Base-by-base conservation (phyloP, 768 basidiomycete genomes). In the Hysterangium stoloniferum region DNA sequence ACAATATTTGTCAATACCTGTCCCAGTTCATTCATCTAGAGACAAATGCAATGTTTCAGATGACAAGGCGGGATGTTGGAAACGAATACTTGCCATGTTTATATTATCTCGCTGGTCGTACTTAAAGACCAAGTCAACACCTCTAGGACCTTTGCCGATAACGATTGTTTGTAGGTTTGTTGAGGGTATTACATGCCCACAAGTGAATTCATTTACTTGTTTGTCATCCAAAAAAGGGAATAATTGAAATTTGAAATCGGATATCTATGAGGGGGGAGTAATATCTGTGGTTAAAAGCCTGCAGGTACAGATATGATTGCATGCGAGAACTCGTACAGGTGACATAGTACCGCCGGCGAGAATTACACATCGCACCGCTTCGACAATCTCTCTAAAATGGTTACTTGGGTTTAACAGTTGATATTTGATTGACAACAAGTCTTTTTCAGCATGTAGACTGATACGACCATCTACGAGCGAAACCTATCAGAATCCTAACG, bases 261-360 rank as follows among this genome's bases (percentile, higher is more conserved):
- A 80, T 44, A 95, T 86, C 93, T 96, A 25, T 9, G 29, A 17
- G 13, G 44, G n/a, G 36, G 41, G 20, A 19, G 36, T 55, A 35
- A 58, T 19, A 44, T 24, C 22, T 2, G 17, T 34, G 19, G 25
- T 49, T 42, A 50, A 20, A 48, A 25, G 15, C 45, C n/a, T 50
- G 6, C 22, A 33, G 6, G 48, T 12, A 15, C 2, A 28, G 32
- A 52, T 27, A 47, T 41, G 33, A 37, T 25, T n/a, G 15, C 17
- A 17, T 1, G n/a, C n/a, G n/a, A n/a, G n/a, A 0, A 13, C 9
- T 68, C 73, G 46, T 48, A 96, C 91, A n/a, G 95, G 95, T 6
- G 92, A 91, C 96, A 99, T 97, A 0, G 95, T 99, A 4, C 95
- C 95, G 7, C 95, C 95, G 6, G 96, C 95, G 33, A 99, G 71